Evolutionary conservation across 2,329 filamentous ascomycete genomes (phyloP).

Genomic region (Hypoxylon sp.): DNA sequence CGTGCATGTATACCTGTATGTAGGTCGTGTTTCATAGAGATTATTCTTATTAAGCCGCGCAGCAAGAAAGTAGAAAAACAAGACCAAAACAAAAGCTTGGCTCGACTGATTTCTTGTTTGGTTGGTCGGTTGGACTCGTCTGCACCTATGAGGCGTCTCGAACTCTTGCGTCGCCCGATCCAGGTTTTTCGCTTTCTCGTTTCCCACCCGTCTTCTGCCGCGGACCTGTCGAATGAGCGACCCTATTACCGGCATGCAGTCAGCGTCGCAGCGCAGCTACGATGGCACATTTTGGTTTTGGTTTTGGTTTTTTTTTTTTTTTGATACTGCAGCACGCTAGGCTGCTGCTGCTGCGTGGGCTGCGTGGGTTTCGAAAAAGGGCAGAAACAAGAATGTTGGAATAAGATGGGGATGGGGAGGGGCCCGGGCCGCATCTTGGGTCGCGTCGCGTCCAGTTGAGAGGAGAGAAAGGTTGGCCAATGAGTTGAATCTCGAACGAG

Average conservation of each 20-base stretch:
- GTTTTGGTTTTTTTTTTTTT: background rate
- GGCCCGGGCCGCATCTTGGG: constrained; percentile 22
- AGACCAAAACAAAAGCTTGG: constrained; percentile 18
- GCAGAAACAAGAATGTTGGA: background rate
- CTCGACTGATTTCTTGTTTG: constrained; percentile 11
- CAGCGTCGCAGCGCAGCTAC: constrained; percentile 29
- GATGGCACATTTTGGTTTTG: background rate
- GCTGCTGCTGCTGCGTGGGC: background rate
- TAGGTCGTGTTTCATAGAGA: constrained; percentile 34
- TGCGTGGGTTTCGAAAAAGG: constrained; percentile 11
- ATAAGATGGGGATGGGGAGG: constrained; percentile 1
- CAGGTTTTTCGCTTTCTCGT: no score
- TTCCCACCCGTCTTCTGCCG: constrained; percentile 30
- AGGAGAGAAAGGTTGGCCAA: constrained; percentile 12
- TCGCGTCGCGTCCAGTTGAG: constrained; percentile 22
- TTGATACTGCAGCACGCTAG: no score
- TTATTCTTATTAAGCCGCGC: constrained; percentile 30
- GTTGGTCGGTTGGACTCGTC: background rate
- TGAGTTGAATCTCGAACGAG: background rate
- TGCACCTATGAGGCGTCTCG: constrained; percentile 22
- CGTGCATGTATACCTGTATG: background rate
- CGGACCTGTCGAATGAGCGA: constrained; percentile 14
- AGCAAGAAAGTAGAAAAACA: background rate
- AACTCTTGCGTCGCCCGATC: constrained; percentile 11
- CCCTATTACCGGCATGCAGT: constrained; percentile 19